phyloP scores from a whole-genome alignment of 805 yeast genomes.

The Hanseniaspora valbyensis region DNA sequence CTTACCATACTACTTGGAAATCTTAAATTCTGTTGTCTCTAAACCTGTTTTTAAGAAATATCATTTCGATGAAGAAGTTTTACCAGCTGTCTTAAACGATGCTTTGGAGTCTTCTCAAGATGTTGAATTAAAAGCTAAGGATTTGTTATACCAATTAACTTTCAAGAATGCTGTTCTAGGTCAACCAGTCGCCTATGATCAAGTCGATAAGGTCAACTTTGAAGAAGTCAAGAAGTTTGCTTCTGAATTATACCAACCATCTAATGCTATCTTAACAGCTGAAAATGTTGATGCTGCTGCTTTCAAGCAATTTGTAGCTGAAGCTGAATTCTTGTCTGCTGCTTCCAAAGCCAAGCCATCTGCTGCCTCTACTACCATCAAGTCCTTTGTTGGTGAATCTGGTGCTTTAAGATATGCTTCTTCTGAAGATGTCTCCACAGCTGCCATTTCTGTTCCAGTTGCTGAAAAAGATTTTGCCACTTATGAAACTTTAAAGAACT shows the following conservation, averaged over 20 bases:
- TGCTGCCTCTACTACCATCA: constrained; percentile 40
- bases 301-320: constrained; percentile 53
- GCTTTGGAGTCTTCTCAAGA: constrained; percentile 28
- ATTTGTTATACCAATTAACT: constrained; percentile 65
- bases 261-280: constrained; percentile 61
- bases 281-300: constrained; percentile 65
- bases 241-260: constrained; percentile 51
- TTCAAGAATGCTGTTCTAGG: constrained; percentile 78
- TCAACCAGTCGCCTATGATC: constrained; percentile 65
- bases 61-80: constrained; percentile 71
- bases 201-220: constrained; percentile 43
- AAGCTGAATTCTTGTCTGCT: constrained; percentile 35
- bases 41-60: constrained; percentile 68
- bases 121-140: constrained; percentile 51
- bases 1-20: constrained; percentile 84
- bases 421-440: constrained; percentile 49
- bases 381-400: constrained; percentile 46
- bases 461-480: constrained; percentile 50
- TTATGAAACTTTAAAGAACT: constrained; percentile 60
- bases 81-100: constrained; percentile 67
- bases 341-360: constrained; percentile 48
- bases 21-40: constrained; percentile 62
- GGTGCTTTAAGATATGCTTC: constrained; percentile 50
- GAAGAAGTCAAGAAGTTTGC: constrained; percentile 63
- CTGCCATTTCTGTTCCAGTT: constrained; percentile 74